Conservation (phyloP, 345 rosid genomes). For the Citrus australasica region DNA sequence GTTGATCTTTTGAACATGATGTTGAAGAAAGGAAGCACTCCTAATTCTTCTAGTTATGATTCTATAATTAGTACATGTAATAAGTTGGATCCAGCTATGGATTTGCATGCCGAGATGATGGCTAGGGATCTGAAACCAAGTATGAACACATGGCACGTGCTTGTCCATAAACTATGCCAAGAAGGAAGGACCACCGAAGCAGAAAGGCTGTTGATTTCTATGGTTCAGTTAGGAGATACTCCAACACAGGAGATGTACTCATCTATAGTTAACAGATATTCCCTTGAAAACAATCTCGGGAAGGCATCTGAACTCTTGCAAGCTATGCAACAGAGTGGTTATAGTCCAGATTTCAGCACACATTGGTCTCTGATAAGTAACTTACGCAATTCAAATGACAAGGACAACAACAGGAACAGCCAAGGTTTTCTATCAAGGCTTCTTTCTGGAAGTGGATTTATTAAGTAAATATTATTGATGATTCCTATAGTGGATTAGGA, state of each 20-base stretch:
- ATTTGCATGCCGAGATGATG: constrained; percentile 64
- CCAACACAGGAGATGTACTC: constrained; percentile 56
- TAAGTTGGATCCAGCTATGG: constrained; percentile 47
- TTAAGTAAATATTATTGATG: no score
- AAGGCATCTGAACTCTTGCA: constrained; percentile 64
- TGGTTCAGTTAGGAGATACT: constrained; percentile 46
- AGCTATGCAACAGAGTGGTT: constrained; percentile 57
- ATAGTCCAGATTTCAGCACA: constrained; percentile 62
- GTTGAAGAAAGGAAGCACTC: constrained; percentile 52
- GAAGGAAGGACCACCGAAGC: constrained; percentile 45
- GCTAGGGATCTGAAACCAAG: constrained; percentile 52
- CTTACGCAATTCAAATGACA: constrained; percentile 38
- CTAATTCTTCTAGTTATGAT: constrained; percentile 55
- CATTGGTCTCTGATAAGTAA: constrained; percentile 85
- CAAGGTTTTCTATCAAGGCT: constrained; percentile 70
- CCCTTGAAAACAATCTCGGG: constrained; percentile 42
- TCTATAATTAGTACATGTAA: constrained; percentile 42
- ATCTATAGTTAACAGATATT: constrained; percentile 45
- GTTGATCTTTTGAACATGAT: constrained; percentile 59
- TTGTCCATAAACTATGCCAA: constrained; percentile 40
- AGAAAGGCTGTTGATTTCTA: constrained; percentile 46
- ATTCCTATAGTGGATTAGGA: no score
- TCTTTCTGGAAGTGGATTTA: constrained; percentile 63
- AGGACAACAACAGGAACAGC: constrained; percentile 23
- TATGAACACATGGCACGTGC: constrained; percentile 38